Conservation (phyloP, 768 basidiomycete genomes). For the Tricholoma flavovirens region DNA sequence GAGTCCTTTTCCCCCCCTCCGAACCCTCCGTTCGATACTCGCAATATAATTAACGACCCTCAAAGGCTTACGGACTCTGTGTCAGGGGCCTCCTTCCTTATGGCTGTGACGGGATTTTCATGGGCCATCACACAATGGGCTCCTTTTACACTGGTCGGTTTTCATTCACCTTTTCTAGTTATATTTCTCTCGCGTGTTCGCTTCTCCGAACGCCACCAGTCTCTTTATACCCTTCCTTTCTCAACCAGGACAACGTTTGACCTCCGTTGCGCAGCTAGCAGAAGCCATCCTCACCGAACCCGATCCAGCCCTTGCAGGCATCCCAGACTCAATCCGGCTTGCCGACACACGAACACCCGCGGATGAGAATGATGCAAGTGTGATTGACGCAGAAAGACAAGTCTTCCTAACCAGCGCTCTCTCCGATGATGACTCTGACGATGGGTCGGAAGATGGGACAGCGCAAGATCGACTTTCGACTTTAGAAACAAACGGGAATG, state of each 20-base stretch:
- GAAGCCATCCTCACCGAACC: constrained; percentile 78
- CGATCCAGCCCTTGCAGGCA: constrained; percentile 25
- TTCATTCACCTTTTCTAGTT: not conserved
- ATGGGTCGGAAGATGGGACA: constrained; percentile 16
- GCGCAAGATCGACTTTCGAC: constrained; percentile 40
- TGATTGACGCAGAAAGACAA: not conserved
- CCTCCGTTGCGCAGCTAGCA: constrained; percentile 51
- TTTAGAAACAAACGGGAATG: constrained; percentile 7
- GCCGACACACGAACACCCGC: constrained; percentile 37
- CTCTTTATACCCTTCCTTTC: not conserved
- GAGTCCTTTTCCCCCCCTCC: constrained; percentile 26
- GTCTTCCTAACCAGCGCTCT: not conserved
- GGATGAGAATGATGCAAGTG: constrained; percentile 12
- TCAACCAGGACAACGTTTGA: not conserved
- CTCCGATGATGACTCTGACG: constrained; percentile 9
- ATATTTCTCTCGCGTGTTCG: not conserved
- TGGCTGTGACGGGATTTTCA: constrained; percentile 80
- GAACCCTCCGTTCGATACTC: not conserved
- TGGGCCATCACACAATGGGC: constrained; percentile 94
- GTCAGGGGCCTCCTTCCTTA: constrained; percentile 63
- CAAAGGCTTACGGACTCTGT: constrained; percentile 68
- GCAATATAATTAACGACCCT: not conserved
- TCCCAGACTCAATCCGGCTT: constrained; percentile 35
- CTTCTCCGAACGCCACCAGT: not conserved
- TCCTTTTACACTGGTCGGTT: constrained; percentile 78